phyloP scores from a whole-genome alignment of 2,329 filamentous ascomycete species.

The Blumeriella jaapii region DNA sequence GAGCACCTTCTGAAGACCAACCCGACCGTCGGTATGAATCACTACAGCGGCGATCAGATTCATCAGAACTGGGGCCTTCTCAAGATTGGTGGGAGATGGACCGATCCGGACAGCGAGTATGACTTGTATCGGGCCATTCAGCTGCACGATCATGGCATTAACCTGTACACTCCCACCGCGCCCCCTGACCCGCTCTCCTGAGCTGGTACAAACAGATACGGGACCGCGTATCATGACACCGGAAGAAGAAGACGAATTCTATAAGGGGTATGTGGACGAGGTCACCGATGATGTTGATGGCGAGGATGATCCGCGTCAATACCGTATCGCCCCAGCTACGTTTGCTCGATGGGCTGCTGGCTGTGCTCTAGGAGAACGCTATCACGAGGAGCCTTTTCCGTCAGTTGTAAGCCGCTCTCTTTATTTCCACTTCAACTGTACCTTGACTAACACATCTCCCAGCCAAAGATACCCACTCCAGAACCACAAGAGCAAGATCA shows the following conservation, averaged over 20 bases:
- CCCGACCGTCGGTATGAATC: constrained; percentile 10
- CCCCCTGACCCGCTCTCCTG: too few relatives aligned
- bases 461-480: constrained; percentile 1
- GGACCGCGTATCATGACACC: constrained; percentile 13
- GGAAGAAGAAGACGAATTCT: constrained; percentile 16
- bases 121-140: constrained; percentile 1
- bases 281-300: constrained; percentile 32
- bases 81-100: constrained; percentile 17
- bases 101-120: constrained; percentile 23
- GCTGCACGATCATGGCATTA: background rate
- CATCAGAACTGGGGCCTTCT: constrained; percentile 23
- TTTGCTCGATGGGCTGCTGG: constrained; percentile 32
- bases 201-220: too few relatives aligned
- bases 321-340: constrained; percentile 32
- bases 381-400: constrained; percentile 16
- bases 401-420: constrained; percentile 11
- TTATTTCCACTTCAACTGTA: background rate
- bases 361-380: constrained; percentile 20
- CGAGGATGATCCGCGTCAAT: constrained; percentile 30
- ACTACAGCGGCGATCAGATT: constrained; percentile 16
- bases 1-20: constrained; percentile 7
- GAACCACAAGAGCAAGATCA: constrained; percentile 4
- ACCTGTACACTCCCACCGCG: too few relatives aligned
- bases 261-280: constrained; percentile 17
- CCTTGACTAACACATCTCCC: background rate